These are phyloP conservation scores for Ceratocystis alfenasii DNA, from an alignment of 2,329 filamentous ascomycete genomes.

Conservation along the genomic window DNA sequence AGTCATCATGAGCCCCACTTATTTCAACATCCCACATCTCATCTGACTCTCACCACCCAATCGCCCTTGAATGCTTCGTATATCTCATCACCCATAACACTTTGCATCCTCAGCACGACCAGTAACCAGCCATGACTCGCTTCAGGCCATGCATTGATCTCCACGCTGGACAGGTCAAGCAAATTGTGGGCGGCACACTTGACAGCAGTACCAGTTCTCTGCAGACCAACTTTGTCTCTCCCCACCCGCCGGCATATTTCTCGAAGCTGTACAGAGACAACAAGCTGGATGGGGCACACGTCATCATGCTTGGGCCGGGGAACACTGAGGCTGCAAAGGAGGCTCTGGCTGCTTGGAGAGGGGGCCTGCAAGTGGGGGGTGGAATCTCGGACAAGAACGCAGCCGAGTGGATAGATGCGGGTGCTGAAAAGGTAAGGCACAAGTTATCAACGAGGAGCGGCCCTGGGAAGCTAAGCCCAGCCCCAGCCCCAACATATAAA, in stretches of 20 bases:
- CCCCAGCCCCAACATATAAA: not conserved
- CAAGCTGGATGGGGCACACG: slow-evolving; percentile 66
- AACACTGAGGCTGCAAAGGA: slow-evolving; percentile 71
- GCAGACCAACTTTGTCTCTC: slow-evolving; percentile 86
- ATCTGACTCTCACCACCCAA: not conserved
- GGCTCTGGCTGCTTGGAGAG: slow-evolving; percentile 66
- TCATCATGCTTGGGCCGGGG: slow-evolving; percentile 88
- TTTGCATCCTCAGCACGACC: not conserved
- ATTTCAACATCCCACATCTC: not conserved
- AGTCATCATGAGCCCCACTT: slow-evolving; percentile 9
- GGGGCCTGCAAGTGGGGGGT: slow-evolving; percentile 79
- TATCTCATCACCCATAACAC: not conserved
- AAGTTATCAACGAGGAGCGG: not conserved
- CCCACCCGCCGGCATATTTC: slow-evolving; percentile 69
- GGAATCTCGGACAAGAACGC: slow-evolving; percentile 83
- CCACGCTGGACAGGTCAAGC: slow-evolving; percentile 94
- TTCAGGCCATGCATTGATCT: slow-evolving; percentile 96
- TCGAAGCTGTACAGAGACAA: slow-evolving; percentile 69
- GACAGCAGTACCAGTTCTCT: slow-evolving; percentile 53
- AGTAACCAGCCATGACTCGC: slow-evolving; percentile 58
- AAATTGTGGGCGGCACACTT: slow-evolving; percentile 92
- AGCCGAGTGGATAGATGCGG: slow-evolving; percentile 69
- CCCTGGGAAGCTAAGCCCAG: not conserved
- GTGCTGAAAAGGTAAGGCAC: slow-evolving; percentile 69
- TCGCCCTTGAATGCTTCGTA: not conserved